Evolutionary conservation across 2,329 filamentous ascomycete genomes (phyloP).

Genomic region (Fusarium sp.): DNA sequence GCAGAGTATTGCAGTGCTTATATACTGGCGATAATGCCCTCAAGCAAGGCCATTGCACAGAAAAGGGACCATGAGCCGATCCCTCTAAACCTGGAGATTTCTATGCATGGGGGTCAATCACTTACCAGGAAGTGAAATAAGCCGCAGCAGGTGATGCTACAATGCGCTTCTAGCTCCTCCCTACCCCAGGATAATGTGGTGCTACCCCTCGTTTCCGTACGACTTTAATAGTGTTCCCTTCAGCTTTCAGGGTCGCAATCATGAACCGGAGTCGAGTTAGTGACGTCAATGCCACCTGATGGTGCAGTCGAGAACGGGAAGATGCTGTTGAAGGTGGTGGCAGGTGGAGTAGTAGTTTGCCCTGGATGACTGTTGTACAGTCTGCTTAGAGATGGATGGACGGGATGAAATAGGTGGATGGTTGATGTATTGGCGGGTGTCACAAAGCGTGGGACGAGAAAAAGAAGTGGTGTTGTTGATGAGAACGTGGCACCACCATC

Average conservation of each 20-base stretch:
- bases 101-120: slow-evolving; percentile 23
- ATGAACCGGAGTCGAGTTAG: slow-evolving; percentile 20
- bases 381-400: slow-evolving; percentile 22
- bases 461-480: slow-evolving; percentile 39
- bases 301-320: slow-evolving; percentile 26
- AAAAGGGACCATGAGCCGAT: slow-evolving; percentile 7
- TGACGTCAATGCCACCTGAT: slow-evolving; percentile 49
- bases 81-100: slow-evolving; percentile 20
- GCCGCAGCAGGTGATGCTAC: slow-evolving; percentile 37
- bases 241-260: slow-evolving; percentile 20
- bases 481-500: slow-evolving; percentile 38
- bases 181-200: slow-evolving; percentile 25
- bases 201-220: slow-evolving; percentile 28
- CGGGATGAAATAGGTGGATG: slow-evolving; percentile 24
- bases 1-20: slow-evolving; percentile 7
- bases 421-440: slow-evolving; percentile 25
- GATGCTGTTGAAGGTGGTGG: slow-evolving; percentile 19
- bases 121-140: slow-evolving; percentile 36
- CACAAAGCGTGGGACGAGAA: slow-evolving; percentile 25
- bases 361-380: slow-evolving; percentile 14
- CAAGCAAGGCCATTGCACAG: slow-evolving; percentile 5
- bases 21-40: slow-evolving; percentile 8
- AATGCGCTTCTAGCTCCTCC: slow-evolving; percentile 20
- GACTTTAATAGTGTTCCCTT: slow-evolving; percentile 20
- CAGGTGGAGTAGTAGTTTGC: slow-evolving; percentile 19